These are phyloP conservation scores for Salvia splendens DNA, from an alignment of 257 asterid genomes.

Conservation along the genomic window DNA sequence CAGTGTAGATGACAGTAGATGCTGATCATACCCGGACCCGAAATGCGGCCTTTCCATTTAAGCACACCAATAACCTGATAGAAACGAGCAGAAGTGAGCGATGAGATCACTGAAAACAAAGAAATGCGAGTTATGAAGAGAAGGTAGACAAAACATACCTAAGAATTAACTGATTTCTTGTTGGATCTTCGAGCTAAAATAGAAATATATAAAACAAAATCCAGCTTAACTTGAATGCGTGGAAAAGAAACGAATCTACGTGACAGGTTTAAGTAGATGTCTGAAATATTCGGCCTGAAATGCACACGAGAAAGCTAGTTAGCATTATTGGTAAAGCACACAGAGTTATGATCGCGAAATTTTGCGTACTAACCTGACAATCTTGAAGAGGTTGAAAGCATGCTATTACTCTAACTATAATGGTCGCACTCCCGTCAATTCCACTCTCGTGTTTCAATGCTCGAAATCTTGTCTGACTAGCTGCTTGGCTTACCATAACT, in stretches of 20 bases:
- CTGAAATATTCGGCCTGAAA: slow-evolving; percentile 98
- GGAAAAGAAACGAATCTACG: slow-evolving; percentile 63
- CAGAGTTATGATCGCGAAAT: background rate
- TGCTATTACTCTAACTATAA: slow-evolving; percentile 90
- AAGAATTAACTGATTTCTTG: slow-evolving; percentile 43
- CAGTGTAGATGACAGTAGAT: slow-evolving; percentile 41
- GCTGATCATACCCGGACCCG: slow-evolving; percentile 49
- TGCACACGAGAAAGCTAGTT: slow-evolving; percentile 27
- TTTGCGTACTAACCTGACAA: slow-evolving; percentile 71
- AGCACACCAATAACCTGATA: slow-evolving; percentile 55
- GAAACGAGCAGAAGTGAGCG: slow-evolving; percentile 27
- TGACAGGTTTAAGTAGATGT: slow-evolving; percentile 87
- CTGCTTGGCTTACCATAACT: slow-evolving; percentile 99
- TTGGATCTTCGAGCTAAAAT: slow-evolving; percentile 47
- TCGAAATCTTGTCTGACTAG: slow-evolving; percentile 95
- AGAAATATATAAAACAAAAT: slow-evolving; percentile 40
- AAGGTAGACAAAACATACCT: slow-evolving; percentile 39
- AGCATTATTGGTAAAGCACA: slow-evolving; percentile 24
- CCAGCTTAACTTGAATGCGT: slow-evolving; percentile 64
- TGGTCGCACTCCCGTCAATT: slow-evolving; percentile 81
- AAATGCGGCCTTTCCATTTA: slow-evolving; percentile 77
- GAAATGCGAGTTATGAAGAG: background rate
- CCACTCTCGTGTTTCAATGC: slow-evolving; percentile 93
- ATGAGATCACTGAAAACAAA: background rate
- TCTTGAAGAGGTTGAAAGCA: slow-evolving; percentile 99